Conservation (phyloP, 1,139 yeast genomes). For the Hansenula sp. region DNA sequence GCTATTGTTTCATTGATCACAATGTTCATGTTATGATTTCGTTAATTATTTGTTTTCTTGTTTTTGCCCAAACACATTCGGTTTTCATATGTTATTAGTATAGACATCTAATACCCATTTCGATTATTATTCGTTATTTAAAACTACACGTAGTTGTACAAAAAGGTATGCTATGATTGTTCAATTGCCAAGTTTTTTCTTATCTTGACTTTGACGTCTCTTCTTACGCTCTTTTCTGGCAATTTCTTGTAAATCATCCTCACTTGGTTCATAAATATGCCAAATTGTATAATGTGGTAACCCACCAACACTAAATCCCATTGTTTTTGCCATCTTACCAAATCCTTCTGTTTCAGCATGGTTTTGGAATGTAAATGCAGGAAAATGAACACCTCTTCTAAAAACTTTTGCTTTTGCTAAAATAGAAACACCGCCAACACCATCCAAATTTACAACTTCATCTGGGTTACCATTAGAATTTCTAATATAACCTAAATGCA, state of each 20-base stretch:
- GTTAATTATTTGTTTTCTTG: background rate
- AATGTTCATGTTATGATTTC: background rate
- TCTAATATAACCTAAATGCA: conserved; percentile 72
- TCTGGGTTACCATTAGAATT: conserved; percentile 58
- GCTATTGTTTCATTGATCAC: background rate
- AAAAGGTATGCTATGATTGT: background rate
- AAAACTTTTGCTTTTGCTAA: conserved; percentile 79
- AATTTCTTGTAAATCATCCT: conserved; percentile 77
- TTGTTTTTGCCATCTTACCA: conserved; percentile 77
- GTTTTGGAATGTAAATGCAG: conserved; percentile 82
- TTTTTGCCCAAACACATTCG: background rate
- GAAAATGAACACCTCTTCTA: conserved; percentile 79
- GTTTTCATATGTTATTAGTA: too few relatives aligned
- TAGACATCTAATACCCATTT: too few relatives aligned
- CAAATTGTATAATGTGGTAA: conserved; percentile 86
- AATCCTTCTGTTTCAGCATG: conserved; percentile 94
- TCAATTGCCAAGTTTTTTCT: too few relatives aligned
- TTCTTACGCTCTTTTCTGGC: conserved; percentile 67
- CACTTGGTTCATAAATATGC: conserved; percentile 89
- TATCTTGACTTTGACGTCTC: conserved; percentile 34
- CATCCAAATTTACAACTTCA: conserved; percentile 72
- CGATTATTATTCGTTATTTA: too few relatives aligned
- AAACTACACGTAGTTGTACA: too few relatives aligned
- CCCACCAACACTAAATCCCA: conserved; percentile 82
- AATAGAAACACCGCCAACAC: conserved; percentile 88